Evolutionary conservation across 1,139 yeast genomes (phyloP), one percentile per base, ranked within the genome.

Genomic region (Sugiyamaella grinbergsii): DNA sequence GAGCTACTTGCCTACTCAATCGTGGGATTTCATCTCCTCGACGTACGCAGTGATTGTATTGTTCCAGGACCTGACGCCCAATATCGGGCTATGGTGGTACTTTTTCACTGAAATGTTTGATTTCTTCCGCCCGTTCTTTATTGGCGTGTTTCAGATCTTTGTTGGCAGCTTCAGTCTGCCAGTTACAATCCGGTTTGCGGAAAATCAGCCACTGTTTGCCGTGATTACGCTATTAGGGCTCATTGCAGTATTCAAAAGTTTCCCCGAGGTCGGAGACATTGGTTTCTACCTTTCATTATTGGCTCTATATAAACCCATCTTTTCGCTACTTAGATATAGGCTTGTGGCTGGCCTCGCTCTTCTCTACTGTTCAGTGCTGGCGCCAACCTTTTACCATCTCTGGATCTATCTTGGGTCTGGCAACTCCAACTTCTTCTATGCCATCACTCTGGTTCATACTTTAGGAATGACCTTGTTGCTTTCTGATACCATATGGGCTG

Each of bases 21-120:
- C 78, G 8, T 75, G 78, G 74, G 70, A 76, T 50, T 91, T 85
- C 62, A 45, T 89, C 2, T 63, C 68, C 15, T 78, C 82, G 39
- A 81, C 87, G 54, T 87, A 84, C 63, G 81, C 84, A 13, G 76
- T 83, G 0, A 71, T 81, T 7, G 62, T 89, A 5, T 70, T 75
- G 29, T 83, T 87, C 61, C 76, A 76, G 44, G 89, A 88, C 56
- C 80, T 89, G 56, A 76, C 81, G 4, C 96, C 96, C 19, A 90
- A 90, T 67, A 71, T 93, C 57, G 98, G 98, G 0, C 74, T 93
- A 34, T 93, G 99, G 99, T 93, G 99, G 99, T 93, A 93, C 71
- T 82, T 91, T 61, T 93, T 93, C 73, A 85, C 94, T 24, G 98
- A 93, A 67, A 87, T 93, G 83, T 93, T 93, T 71, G 94, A 85